Conservation (phyloP, 306 rosid genomes). For the Astragalus glycyphyllos region DNA sequence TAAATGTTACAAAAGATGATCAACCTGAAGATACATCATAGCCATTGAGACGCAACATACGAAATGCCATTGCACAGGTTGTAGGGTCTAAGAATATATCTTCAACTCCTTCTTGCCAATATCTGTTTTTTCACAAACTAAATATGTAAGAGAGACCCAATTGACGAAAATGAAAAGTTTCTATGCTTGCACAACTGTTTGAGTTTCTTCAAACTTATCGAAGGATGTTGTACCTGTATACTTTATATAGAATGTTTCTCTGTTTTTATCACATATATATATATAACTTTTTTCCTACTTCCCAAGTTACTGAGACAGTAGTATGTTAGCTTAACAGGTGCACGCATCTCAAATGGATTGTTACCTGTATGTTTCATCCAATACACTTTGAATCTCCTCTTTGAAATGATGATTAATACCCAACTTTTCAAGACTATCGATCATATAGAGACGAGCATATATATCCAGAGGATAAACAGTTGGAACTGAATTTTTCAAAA, state of each 20-base stretch:
- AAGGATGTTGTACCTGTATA: conserved; percentile 4
- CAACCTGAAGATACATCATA: conserved; percentile 80
- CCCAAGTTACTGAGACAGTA: conserved; percentile 22
- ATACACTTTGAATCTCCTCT: conserved; percentile 64
- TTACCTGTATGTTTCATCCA: conserved; percentile 83
- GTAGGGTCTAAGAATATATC: conserved; percentile 69
- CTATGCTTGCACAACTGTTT: not conserved
- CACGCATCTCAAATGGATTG: conserved; percentile 31
- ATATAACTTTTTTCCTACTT: not conserved
- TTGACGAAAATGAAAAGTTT: not conserved
- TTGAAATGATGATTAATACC: conserved; percentile 73
- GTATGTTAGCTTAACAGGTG: conserved; percentile 28
- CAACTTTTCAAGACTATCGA: conserved; percentile 75
- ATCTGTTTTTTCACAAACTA: conserved; percentile 51
- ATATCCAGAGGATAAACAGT: conserved; percentile 72
- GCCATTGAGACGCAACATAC: conserved; percentile 64
- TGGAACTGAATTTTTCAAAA: conserved; percentile 62
- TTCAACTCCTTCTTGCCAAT: conserved; percentile 71
- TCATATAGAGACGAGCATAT: conserved; percentile 72
- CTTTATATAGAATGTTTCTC: not conserved
- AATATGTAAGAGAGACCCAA: conserved; percentile 3
- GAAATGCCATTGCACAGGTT: conserved; percentile 84
- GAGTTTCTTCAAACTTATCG: not conserved
- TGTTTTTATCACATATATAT: not conserved
- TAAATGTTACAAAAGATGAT: conserved; percentile 14